phyloP scores from a whole-genome alignment of 805 yeast genomes.

The Monosporozyma aquatica region DNA sequence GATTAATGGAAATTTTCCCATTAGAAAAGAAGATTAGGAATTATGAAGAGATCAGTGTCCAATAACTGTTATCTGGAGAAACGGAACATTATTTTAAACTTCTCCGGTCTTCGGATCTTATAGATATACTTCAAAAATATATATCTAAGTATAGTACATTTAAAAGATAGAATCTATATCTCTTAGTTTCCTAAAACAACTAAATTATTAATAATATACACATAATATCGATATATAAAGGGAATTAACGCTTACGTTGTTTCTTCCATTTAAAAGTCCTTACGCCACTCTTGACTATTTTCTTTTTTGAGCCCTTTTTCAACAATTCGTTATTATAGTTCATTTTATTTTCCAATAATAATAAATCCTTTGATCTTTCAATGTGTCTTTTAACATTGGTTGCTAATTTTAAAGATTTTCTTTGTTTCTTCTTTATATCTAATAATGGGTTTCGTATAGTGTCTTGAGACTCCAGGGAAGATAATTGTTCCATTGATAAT shows the following conservation, averaged over 20 bases:
- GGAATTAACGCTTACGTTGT: slow-evolving; percentile 47
- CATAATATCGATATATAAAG: too few relatives aligned
- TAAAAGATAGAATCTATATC: too few relatives aligned
- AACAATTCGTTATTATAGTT: slow-evolving; percentile 75
- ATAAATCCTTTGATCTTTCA: slow-evolving; percentile 61
- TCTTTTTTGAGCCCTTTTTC: slow-evolving; percentile 84
- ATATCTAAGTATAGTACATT: neutral
- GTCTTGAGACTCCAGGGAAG: slow-evolving; percentile 7
- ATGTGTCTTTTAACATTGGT: slow-evolving; percentile 46
- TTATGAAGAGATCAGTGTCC: neutral
- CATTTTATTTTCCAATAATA: slow-evolving; percentile 61
- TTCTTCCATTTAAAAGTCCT: slow-evolving; percentile 78
- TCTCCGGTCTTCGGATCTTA: too few relatives aligned
- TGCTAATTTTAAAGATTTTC: slow-evolving; percentile 40
- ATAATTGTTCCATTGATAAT: slow-evolving; percentile 51
- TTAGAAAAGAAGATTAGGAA: neutral
- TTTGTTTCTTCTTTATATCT: slow-evolving; percentile 41
- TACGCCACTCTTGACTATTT: slow-evolving; percentile 60
- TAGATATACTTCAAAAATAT: neutral
- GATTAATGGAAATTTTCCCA: neutral
- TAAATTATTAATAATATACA: too few relatives aligned
- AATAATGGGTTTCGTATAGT: slow-evolving; percentile 2
- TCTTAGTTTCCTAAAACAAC: too few relatives aligned
- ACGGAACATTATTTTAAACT: too few relatives aligned
- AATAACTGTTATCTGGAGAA: too few relatives aligned